Conservation (phyloP, 805 yeast genomes). For the Ogataea minuta region DNA sequence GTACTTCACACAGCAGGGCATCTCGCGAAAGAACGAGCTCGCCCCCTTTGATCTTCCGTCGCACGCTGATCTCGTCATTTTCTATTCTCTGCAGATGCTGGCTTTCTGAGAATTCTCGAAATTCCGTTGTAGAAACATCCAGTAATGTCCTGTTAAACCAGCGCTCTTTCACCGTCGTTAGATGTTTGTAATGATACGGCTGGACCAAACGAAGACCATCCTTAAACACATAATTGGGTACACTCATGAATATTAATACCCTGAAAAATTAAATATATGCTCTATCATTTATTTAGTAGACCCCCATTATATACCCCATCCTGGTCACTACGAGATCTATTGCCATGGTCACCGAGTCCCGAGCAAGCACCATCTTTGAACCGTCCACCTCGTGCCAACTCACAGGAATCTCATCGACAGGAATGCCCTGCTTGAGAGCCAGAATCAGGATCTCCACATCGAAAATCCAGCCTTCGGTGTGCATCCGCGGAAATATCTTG, state of each 20-base stretch:
- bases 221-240: slow-evolving; percentile 24
- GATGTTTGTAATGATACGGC: slow-evolving; percentile 40
- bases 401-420: slow-evolving; percentile 75
- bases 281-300: slow-evolving; percentile 42
- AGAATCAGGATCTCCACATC: slow-evolving; percentile 89
- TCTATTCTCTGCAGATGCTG: slow-evolving; percentile 26
- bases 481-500: slow-evolving; percentile 81
- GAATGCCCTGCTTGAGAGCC: slow-evolving; percentile 67
- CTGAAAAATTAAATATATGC: neutral
- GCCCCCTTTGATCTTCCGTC: slow-evolving; percentile 18
- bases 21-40: slow-evolving; percentile 32
- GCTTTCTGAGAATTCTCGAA: slow-evolving; percentile 29
- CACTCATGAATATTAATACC: slow-evolving; percentile 1
- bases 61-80: slow-evolving; percentile 19
- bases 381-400: slow-evolving; percentile 98
- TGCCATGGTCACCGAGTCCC: slow-evolving; percentile 91
- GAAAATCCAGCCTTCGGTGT: slow-evolving; percentile 97
- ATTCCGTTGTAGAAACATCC: slow-evolving; percentile 41
- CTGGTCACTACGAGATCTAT: slow-evolving; percentile 88
- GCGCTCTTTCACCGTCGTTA: slow-evolving; percentile 42
- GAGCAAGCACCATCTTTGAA: slow-evolving; percentile 86
- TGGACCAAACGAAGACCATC: slow-evolving; percentile 40
- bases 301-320: slow-evolving; percentile 80
- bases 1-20: slow-evolving; percentile 22
- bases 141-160: slow-evolving; percentile 40